These are phyloP conservation scores for Starmera caribaea DNA, from an alignment of 805 yeast genomes.

Conservation along the genomic window DNA sequence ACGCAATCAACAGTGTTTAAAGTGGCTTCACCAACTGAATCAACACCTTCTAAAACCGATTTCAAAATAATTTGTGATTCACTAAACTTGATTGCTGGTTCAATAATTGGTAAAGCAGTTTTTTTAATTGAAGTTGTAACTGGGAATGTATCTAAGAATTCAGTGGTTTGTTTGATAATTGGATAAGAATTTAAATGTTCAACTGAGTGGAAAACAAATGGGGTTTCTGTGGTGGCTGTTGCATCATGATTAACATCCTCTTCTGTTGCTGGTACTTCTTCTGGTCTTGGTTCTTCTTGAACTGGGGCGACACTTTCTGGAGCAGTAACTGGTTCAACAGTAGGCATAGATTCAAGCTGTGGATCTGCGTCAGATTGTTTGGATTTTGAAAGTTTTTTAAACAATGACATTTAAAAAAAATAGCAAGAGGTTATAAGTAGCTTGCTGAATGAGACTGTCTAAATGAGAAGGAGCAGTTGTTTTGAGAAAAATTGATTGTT, in stretches of 20 bases:
- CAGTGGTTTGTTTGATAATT: slow-evolving; percentile 31
- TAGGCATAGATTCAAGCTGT: too few relatives aligned
- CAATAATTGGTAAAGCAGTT: slow-evolving; percentile 21
- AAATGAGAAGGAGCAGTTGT: too few relatives aligned
- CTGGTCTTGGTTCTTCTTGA: neutral
- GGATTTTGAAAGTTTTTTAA: neutral
- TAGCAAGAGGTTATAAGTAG: neutral
- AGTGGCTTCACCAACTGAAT: slow-evolving; percentile 44
- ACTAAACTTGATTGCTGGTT: slow-evolving; percentile 19
- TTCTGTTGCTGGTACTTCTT: neutral
- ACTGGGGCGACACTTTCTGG: neutral
- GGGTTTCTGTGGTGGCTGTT: slow-evolving; percentile 3
- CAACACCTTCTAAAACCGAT: slow-evolving; percentile 37
- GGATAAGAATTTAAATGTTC: slow-evolving; percentile 40
- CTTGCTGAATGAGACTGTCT: too few relatives aligned
- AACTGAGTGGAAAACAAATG: slow-evolving; percentile 18
- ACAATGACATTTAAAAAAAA: neutral
- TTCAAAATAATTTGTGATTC: slow-evolving; percentile 25
- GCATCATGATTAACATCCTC: neutral
- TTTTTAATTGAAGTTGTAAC: slow-evolving; percentile 25
- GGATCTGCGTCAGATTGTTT: neutral
- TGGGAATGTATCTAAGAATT: slow-evolving; percentile 24
- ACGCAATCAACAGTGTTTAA: slow-evolving; percentile 46
- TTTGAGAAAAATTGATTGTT: too few relatives aligned
- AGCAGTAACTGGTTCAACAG: neutral